Base-by-base conservation (phyloP, 2,329 filamentous ascomycete species). In the Cryoendolithus antarcticus region DNA sequence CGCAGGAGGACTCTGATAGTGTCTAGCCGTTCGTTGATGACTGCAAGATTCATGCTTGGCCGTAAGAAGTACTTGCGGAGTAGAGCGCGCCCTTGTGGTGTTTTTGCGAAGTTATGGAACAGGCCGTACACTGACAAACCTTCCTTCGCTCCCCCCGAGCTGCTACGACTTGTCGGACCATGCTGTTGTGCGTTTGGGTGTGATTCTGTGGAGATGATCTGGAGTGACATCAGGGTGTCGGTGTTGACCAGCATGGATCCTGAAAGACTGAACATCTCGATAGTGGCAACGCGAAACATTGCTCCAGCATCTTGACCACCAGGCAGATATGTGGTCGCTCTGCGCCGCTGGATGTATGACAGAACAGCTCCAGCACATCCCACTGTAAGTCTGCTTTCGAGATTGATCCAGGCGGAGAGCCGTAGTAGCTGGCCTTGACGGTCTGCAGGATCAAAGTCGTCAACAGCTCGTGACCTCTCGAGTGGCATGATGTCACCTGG, bases 341-440 rank as follows among this genome's bases (percentile, higher is more conserved):
- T 71, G 49, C 77, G 72, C 37, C 84, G 76, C 50, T 85, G 76
- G 15, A 95, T 61, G 47, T 93, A 84, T 4, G 74, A 72, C n/a
- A 96, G 62, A 2, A 96, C 64, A 19, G 88, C 88, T n/a, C 88
- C 86, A 19, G 81, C 82, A 60, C 91, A 96, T 3, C 85, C 83
- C 35, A 83, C 80, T 2, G 86, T 84, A 9, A 82, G 57, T 4
- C 62, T 66, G 50, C 82, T 89, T 2, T 89, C 80, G 39, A 91
- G 63, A 52, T 93, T 78, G 44, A 93, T 71, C 44, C 67, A 74
- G 2, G 81, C 73, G 2, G 80, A 76, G 6, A 93, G 69, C 33
- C 76, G 75, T 49, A 93, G 69, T 6, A 83, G 55, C 42, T 71
- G 75, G 24, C 77, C 75, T 50, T 81, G 76, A 28, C 69, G 66